A percentile compares a stretch with the other conserved stretches of the same genome.
Conservation (phyloP, 257 asterid genomes). For the Scutellaria minor region DNA sequence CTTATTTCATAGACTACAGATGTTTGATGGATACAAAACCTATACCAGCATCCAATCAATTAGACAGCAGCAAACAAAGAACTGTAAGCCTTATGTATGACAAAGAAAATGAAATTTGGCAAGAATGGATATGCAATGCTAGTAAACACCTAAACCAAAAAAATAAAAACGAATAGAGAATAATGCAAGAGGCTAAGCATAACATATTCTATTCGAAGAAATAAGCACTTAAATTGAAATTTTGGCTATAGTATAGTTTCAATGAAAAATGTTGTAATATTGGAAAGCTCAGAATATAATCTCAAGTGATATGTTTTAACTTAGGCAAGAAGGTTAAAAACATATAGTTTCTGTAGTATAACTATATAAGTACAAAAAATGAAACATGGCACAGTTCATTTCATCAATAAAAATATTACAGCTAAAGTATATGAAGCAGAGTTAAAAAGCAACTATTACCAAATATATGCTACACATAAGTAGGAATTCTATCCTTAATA, state of each 20-base stretch:
- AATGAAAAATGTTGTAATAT: neutral
- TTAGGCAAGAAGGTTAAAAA: constrained; percentile 6
- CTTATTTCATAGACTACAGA: constrained; percentile 25
- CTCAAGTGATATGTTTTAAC: neutral
- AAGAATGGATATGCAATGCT: constrained; percentile 13
- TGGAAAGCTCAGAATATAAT: constrained; percentile 7
- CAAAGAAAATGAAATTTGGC: neutral
- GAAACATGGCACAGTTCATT: neutral
- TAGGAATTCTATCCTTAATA: neutral
- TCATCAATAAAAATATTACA: neutral
- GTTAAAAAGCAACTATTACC: neutral
- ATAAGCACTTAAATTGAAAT: constrained; percentile 5
- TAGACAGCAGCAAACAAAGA: constrained; percentile 20
- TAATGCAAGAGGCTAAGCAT: constrained; percentile 6
- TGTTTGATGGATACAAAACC: constrained; percentile 6
- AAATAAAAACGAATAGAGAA: constrained; percentile 19
- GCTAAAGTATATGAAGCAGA: constrained; percentile 3
- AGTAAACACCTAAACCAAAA: constrained; percentile 4
- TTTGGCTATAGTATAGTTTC: neutral
- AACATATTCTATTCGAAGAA: neutral
- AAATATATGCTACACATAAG: neutral
- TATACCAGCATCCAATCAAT: constrained; percentile 26
- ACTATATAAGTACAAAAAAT: too few relatives aligned
- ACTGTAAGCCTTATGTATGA: constrained; percentile 3
- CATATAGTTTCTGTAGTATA: neutral